A percentile compares a stretch with the other conserved stretches of the same genome.
Conservation (phyloP, 345 rosid genomes). For the Ailanthus altissimus region DNA sequence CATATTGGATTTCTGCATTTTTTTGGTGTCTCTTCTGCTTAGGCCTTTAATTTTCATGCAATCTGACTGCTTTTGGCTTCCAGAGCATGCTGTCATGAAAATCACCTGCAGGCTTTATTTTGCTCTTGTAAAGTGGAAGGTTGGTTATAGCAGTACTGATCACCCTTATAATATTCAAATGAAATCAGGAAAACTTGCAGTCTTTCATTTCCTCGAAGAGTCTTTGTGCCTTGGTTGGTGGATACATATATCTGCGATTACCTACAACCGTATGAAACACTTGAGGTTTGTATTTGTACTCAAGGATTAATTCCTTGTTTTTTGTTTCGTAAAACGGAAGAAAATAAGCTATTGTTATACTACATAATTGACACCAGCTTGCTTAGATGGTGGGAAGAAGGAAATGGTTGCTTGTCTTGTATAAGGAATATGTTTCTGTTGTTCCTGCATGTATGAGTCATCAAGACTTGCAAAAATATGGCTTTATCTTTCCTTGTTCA, state of each 20-base stretch:
- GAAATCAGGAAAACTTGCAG: slow-evolving; percentile 56
- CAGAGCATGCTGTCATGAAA: background rate
- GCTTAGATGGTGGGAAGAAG: background rate
- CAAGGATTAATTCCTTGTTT: background rate
- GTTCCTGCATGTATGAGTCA: background rate
- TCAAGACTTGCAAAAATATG: background rate
- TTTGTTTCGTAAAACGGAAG: background rate
- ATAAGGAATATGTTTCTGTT: background rate
- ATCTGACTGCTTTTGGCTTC: background rate
- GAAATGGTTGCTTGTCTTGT: background rate
- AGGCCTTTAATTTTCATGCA: background rate
- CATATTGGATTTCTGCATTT: background rate
- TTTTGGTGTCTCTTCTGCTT: background rate
- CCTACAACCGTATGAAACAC: slow-evolving; percentile 68
- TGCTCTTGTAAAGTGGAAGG: background rate
- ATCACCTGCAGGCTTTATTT: slow-evolving; percentile 7
- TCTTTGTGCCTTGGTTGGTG: slow-evolving; percentile 79
- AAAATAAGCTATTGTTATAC: background rate
- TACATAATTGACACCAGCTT: background rate
- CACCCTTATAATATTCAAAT: slow-evolving; percentile 13
- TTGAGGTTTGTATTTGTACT: slow-evolving; percentile 58
- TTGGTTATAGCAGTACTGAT: background rate
- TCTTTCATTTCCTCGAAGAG: slow-evolving; percentile 75
- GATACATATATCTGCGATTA: slow-evolving; percentile 71
- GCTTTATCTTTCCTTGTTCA: background rate